Evolutionary conservation across 495 filamentous ascomycete species (phyloP).

Genomic region (Penicillium tannophilum): DNA sequence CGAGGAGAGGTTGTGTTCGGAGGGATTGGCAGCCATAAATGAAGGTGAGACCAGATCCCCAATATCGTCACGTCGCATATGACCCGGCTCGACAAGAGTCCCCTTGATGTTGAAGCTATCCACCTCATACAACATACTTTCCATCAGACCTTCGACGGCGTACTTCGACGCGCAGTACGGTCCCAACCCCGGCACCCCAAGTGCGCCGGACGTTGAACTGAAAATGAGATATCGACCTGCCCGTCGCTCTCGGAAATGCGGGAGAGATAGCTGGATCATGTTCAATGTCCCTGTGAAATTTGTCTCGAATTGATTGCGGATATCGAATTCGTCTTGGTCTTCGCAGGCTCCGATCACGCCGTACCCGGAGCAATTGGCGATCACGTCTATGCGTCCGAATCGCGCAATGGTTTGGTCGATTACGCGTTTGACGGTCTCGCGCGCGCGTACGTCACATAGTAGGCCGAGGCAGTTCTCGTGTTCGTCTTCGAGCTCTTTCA

Average conservation of each 20-base stretch:
- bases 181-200: conserved; percentile 88
- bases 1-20: conserved; percentile 43
- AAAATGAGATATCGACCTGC: conserved; percentile 90
- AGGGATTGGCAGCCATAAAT: conserved; percentile 24
- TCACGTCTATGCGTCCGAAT: conserved; percentile 84
- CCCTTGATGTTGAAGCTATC: conserved; percentile 90
- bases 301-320: conserved; percentile 94
- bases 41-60: conserved; percentile 37
- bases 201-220: conserved; percentile 82
- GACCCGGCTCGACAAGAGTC: conserved; percentile 87
- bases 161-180: conserved; percentile 97
- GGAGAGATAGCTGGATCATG: conserved; percentile 86
- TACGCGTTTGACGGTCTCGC: conserved; percentile 72
- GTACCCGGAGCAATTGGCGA: conserved; percentile 90
- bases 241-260: conserved; percentile 78
- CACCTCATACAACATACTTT: conserved; percentile 93
- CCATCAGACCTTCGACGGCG: conserved; percentile 90
- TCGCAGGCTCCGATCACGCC: conserved; percentile 95
- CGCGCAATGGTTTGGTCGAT: conserved; percentile 66
- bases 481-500: conserved; percentile 57
- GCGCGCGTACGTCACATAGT: conserved; percentile 86
- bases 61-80: conserved; percentile 75
- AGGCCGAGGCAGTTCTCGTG: conserved; percentile 70
- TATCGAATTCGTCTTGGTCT: conserved; percentile 93
- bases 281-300: conserved; percentile 94